These are phyloP conservation scores for Trichosanthes cucumerina DNA, from an alignment of 306 rosid species.

Conservation along the genomic window DNA sequence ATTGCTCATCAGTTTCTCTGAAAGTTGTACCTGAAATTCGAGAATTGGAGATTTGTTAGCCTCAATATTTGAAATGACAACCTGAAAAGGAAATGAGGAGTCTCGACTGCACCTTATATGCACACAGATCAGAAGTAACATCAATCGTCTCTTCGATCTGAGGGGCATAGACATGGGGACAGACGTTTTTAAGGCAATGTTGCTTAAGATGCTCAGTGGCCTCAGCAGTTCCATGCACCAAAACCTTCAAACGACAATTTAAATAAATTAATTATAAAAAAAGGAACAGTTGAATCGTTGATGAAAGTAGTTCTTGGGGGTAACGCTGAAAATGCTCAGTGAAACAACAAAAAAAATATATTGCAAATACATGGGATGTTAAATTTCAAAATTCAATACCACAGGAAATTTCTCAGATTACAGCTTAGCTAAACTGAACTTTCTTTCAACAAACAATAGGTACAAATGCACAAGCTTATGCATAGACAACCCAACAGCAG, in stretches of 20 bases:
- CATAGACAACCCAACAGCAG: not conserved
- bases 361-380: not conserved
- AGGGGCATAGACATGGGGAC: slow-evolving; percentile 88
- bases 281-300: not conserved
- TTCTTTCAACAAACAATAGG: not conserved
- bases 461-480: not conserved
- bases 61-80: not conserved
- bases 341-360: not conserved
- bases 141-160: slow-evolving; percentile 91
- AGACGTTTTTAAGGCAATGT: slow-evolving; percentile 68
- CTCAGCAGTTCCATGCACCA: slow-evolving; percentile 98
- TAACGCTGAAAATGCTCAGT: not conserved
- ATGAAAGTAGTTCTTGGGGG: not conserved
- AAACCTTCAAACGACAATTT: slow-evolving; percentile 36
- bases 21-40: slow-evolving; percentile 68
- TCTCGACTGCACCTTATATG: slow-evolving; percentile 59
- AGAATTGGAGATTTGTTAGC: slow-evolving; percentile 15
- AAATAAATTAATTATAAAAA: slow-evolving; percentile 1
- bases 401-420: not conserved
- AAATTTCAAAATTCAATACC: not conserved
- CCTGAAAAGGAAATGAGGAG: slow-evolving; percentile 9
- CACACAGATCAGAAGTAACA: slow-evolving; percentile 92
- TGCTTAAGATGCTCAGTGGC: slow-evolving; percentile 98
- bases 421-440: not conserved
- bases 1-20: slow-evolving; percentile 89